Base-by-base conservation (phyloP, 2,329 filamentous ascomycete species). In the Fusarium haematococcum region DNA sequence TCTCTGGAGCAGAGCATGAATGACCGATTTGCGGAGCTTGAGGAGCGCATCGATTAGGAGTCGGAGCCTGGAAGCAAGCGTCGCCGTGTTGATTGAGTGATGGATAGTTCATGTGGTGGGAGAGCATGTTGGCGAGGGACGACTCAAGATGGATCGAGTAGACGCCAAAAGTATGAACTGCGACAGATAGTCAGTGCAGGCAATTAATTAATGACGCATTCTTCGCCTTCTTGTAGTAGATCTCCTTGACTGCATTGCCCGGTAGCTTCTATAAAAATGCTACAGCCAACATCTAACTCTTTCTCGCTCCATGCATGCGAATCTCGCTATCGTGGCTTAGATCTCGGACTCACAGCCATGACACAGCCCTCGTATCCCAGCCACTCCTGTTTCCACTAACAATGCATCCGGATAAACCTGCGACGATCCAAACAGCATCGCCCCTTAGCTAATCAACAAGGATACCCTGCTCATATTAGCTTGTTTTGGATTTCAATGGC, bases 361-460 rank as follows among this genome's bases (percentile, higher is more conserved):
- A 27, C 45, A 50, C 45, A 30, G 45, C 45, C 45, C 5, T 48
- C 43, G 43, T 48, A 48, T 16, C 23, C 43, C 13, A 48, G 43
- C 43, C 43, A 48, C 43, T 30, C 25, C 11, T 9, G 41, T 23
- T 23, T 23, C 41, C 41, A 23, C 41, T 45, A 45, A 14, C n/a
- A 25, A 45, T 45, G 13, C 13, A 39, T 39, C 2, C 23, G 16
- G 14, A 27, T 6, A 50, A 50, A 32, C 10, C 30, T 37, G n/a
- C 20, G 23, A 9, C 37, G 41, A 32, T 45, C 41, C 25, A 59
- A 16, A 60, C 25, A 14, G 37, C 11, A 45, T 43, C 25, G 43
- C 25, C 20, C 25, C 45, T 69, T 70, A 70, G 54, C 54, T 70
- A 70, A 70, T 65, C 67, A 70, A 9, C 68, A 70, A 48, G 68